Evolutionary conservation across 257 asterid species (phyloP).

Genomic region (Solanum etuberosum): DNA sequence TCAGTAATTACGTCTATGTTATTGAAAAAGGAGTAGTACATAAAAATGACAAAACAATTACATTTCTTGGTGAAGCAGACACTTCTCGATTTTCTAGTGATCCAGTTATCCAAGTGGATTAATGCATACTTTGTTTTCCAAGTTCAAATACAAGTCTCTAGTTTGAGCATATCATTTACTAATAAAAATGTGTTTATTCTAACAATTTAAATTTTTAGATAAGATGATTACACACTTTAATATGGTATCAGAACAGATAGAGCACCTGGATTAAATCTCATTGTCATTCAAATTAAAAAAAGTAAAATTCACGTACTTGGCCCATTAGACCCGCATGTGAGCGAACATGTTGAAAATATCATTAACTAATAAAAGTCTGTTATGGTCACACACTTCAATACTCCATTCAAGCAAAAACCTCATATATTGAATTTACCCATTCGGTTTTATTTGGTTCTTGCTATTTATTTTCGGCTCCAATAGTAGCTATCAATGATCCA

Average conservation of each 20-base stretch:
- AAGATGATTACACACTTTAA: no score
- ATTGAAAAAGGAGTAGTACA: no score
- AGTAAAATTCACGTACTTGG: not conserved
- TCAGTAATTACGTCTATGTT: not conserved
- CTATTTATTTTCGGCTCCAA: not conserved
- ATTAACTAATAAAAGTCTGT: no score
- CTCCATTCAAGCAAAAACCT: not conserved
- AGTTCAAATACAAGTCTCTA: no score
- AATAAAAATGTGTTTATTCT: accelerated
- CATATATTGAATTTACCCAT: no score
- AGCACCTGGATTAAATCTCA: not conserved
- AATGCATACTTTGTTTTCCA: not conserved
- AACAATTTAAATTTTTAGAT: no score
- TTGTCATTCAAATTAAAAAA: no score
- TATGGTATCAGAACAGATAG: no score
- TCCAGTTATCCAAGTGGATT: not conserved
- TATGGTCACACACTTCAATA: no score
- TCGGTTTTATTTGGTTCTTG: no score
- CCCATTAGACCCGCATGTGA: not conserved
- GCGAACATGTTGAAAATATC: accelerated
- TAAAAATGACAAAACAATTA: not conserved
- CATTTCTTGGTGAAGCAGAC: not conserved
- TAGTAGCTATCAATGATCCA: no score
- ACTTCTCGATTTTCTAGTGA: not conserved
- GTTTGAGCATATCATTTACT: no score